Evolutionary conservation across 345 rosid genomes (phyloP), one percentile per base, ranked within the genome.

Genomic region (Durio zibethinus): DNA sequence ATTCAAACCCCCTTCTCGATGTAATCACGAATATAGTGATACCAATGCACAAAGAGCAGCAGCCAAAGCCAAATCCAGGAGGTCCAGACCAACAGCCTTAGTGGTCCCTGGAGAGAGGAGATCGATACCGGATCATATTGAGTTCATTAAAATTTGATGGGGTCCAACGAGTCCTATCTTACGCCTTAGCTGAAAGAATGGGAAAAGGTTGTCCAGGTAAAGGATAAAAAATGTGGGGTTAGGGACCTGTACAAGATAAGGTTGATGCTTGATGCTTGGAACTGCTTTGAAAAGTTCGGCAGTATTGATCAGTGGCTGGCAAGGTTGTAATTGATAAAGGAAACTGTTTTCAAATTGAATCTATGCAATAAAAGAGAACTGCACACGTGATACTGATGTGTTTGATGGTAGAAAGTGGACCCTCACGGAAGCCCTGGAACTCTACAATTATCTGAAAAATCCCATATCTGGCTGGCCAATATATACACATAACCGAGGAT

Each of bases 261-360:
- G 78, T 77, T 63, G n/a, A 43, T 79, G 83, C 67, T 83, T 73
- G 77, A 73, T 47, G 11, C 67, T 42, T 76, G 29, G 53, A 76
- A 82, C 62, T 72, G 74, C 35, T 73, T 43, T 29, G 42, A 53
- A 78, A 59, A 64, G 62, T 10, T 72, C 40, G 47, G 77, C 52
- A 72, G 61, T n/a, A n/a, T n/a, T 40, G 73, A 78, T 78, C 60
- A 73, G 78, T 79, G 88, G 86, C 83, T 59, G 86, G 84, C 83
- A 86, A 73, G 70, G 54, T 81, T 79, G 33, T 72, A 72, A 60
- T 68, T 47, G 53, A 31, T 68, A n/a, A 68, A 81, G 64, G 52
- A 70, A 62, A 69, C 65, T 67, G 79, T 71, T 77, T 71, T 77
- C 35, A 29, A 45, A 71, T 66, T 74, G 76, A 77, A 62, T 5